Evolutionary conservation across 148 eudicot species (phyloP).

Genomic region (Persicaria maculosa): DNA sequence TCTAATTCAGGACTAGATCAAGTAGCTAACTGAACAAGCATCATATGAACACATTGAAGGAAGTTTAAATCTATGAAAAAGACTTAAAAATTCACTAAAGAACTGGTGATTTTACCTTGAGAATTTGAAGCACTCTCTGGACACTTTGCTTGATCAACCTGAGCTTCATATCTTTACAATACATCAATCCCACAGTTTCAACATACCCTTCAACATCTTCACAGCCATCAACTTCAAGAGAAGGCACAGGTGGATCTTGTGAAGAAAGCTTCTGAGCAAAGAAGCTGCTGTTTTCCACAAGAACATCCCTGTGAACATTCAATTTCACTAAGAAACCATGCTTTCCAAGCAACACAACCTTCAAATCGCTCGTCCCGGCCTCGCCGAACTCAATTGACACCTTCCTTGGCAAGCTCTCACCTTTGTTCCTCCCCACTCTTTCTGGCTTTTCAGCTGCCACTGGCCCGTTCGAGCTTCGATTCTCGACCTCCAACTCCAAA

Average conservation of each 20-base stretch:
- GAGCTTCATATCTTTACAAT: conserved; percentile 72
- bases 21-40: background rate
- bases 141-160: conserved; percentile 80
- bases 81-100: background rate
- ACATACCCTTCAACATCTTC: conserved; percentile 84
- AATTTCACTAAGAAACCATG: conserved; percentile 77
- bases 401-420: conserved; percentile 56
- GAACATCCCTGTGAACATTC: conserved; percentile 66
- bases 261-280: conserved; percentile 52
- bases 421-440: conserved; percentile 30
- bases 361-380: conserved; percentile 67
- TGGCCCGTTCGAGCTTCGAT: conserved; percentile 22
- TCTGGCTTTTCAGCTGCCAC: conserved; percentile 20
- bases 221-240: conserved; percentile 63
- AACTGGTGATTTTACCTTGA: conserved; percentile 46
- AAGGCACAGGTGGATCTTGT: conserved; percentile 29
- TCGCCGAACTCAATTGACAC: conserved; percentile 91
- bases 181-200: conserved; percentile 86
- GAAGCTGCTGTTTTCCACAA: conserved; percentile 46
- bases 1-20: background rate
- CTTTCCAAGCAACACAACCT: conserved; percentile 61
- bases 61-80: background rate
- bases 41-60: background rate
- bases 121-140: conserved; percentile 69
- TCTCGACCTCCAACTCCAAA: background rate